Evolutionary conservation across 371 early-diverging fungal genomes (phyloP).

Genomic region (Entomophthora muscae): DNA sequence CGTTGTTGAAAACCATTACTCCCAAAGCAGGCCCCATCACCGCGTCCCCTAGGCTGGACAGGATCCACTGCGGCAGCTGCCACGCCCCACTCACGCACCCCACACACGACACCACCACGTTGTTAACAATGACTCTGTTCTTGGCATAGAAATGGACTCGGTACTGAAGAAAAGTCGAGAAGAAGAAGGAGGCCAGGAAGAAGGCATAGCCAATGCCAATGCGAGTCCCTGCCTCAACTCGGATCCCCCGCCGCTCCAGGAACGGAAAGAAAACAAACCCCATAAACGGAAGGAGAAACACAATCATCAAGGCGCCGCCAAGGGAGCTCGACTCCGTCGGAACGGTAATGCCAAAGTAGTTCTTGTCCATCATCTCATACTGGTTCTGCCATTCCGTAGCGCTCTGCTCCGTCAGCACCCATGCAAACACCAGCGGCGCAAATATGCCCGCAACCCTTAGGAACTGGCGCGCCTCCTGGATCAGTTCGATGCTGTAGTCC

Average conservation of each 20-base stretch:
- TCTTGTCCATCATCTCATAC: conserved; percentile 16
- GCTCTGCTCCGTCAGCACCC: conserved; percentile 36
- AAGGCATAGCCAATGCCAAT: neutral
- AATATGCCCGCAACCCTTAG: conserved; percentile 14
- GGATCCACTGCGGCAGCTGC: conserved; percentile 43
- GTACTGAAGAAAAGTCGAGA: neutral
- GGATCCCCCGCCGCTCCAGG: neutral
- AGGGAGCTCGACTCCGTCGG: too few species aligned
- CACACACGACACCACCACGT: conserved; percentile 6
- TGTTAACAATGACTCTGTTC: neutral
- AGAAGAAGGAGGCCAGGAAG: neutral
- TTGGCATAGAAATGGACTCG: neutral
- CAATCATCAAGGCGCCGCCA: too few species aligned
- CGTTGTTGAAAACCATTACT: neutral
- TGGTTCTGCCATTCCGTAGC: conserved; percentile 13
- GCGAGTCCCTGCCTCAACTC: neutral
- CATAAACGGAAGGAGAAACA: too few species aligned
- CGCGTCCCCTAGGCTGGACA: conserved; percentile 42
- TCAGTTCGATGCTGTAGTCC: neutral
- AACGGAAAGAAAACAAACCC: too few species aligned
- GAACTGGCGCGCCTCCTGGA: conserved; percentile 3
- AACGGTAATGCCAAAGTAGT: conserved; percentile 13
- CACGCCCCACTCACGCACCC: conserved; percentile 18
- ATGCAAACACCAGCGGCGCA: conserved; percentile 26
- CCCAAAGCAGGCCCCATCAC: conserved; percentile 15